phyloP scores from a whole-genome alignment of 805 yeast genomes.

The Starmerella gropengiesseri region DNA sequence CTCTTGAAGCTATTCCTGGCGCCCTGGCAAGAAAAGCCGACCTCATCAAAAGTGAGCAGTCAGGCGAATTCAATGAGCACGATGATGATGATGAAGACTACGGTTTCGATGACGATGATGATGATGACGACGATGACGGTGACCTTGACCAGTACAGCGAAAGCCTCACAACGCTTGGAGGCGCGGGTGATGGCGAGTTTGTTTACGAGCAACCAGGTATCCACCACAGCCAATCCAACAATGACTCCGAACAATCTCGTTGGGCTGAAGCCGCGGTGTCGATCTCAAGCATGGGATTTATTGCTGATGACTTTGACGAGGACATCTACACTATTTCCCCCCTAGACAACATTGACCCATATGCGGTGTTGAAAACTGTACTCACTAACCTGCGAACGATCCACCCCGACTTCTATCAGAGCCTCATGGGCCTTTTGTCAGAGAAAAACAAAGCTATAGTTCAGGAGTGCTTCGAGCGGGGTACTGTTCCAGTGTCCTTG shows the following conservation, averaged over 20 bases:
- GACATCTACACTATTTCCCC: constrained; percentile 73
- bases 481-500: no score
- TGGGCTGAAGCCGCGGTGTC: background rate
- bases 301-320: constrained; percentile 67
- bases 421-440: constrained; percentile 34
- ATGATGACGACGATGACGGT: constrained; percentile 26
- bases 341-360: constrained; percentile 65
- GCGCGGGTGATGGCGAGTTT: constrained; percentile 14
- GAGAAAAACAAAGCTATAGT: constrained; percentile 32
- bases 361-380: constrained; percentile 49
- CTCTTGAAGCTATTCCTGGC: constrained; percentile 53
- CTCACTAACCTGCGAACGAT: constrained; percentile 39
- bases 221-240: constrained; percentile 15
- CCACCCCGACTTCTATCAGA: constrained; percentile 41
- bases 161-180: constrained; percentile 5
- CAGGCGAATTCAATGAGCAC: constrained; percentile 28
- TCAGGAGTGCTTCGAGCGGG: constrained; percentile 26
- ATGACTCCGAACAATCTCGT: constrained; percentile 12
- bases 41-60: constrained; percentile 46
- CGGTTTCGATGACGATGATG: constrained; percentile 26
- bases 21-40: constrained; percentile 60
- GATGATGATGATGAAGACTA: constrained; percentile 26
- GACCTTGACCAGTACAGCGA: constrained; percentile 28
- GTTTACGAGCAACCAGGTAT: constrained; percentile 16
- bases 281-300: constrained; percentile 12